phyloP scores from a whole-genome alignment of 306 rosid species.

The Prunus campanulata region DNA sequence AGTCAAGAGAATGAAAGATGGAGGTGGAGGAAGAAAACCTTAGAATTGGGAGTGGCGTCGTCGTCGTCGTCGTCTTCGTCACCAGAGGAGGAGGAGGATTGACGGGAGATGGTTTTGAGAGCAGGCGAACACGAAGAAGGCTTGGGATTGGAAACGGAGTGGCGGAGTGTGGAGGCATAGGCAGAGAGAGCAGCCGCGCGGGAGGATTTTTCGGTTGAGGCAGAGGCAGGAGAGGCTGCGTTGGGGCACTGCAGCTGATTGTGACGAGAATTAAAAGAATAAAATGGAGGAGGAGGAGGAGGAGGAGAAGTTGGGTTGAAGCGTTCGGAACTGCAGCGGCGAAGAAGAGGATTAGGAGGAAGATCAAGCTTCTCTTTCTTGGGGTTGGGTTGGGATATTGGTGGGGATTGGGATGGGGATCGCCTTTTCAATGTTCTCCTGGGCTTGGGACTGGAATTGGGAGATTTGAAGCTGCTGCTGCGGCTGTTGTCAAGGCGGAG shows the following conservation, averaged over 20 bases:
- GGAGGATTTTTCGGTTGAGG: neutral
- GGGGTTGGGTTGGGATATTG: constrained; percentile 2
- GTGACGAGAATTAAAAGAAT: neutral
- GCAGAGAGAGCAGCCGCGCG: neutral
- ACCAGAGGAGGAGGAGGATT: neutral
- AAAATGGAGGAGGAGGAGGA: neutral
- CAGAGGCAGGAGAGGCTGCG: neutral
- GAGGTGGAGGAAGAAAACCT: neutral
- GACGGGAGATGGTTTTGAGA: neutral
- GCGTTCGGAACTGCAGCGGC: constrained; percentile 15
- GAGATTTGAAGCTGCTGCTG: neutral
- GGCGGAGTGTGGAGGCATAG: neutral
- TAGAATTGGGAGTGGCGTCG: neutral
- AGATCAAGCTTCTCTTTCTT: constrained; percentile 23
- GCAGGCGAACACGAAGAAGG: neutral
- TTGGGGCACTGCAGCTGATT: neutral
- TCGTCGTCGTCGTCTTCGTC: constrained; percentile 5
- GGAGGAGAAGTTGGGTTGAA: neutral
- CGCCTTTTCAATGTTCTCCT: neutral
- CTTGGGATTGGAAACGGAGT: neutral
- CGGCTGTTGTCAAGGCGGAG: constrained; percentile 1
- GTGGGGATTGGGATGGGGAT: neutral
- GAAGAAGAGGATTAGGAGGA: neutral
- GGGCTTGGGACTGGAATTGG: neutral
- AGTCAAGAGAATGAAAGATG: neutral